phyloP scores from a whole-genome alignment of 345 rosid species.

The Melaleuca quinquenervia region DNA sequence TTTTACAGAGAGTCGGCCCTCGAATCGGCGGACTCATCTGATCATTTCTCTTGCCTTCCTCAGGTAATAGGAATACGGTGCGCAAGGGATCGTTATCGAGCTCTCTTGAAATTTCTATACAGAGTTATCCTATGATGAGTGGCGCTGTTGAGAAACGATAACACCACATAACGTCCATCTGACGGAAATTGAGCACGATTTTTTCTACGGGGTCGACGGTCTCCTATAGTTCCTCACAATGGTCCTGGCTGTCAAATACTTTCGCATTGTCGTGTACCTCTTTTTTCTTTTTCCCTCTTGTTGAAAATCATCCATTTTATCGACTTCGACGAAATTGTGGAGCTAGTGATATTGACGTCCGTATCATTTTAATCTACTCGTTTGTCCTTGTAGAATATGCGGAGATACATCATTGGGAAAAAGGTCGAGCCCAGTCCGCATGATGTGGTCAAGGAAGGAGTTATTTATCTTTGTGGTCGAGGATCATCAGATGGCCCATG shows the following conservation, averaged over 20 bases:
- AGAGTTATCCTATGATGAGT: background rate
- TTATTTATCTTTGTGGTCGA: background rate
- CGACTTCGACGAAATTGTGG: background rate
- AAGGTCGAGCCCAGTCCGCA: background rate
- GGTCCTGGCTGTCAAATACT: background rate
- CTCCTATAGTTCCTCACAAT: background rate
- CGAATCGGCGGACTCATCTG: background rate
- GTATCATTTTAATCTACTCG: background rate
- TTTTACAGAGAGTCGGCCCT: background rate
- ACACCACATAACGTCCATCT: background rate
- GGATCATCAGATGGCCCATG: background rate
- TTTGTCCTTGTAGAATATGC: background rate
- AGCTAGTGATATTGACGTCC: background rate
- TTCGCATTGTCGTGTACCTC: background rate
- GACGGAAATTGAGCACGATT: background rate
- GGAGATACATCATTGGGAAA: background rate
- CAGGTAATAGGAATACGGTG: background rate
- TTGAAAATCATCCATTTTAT: background rate
- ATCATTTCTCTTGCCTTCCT: background rate
- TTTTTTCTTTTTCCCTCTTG: background rate
- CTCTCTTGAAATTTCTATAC: background rate
- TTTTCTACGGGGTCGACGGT: background rate
- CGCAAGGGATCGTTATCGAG: background rate
- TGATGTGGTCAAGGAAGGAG: background rate
- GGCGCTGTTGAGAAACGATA: background rate